Evolutionary conservation across 192 early-diverging fungal genomes (phyloP).

Genomic region (Podila minutissima): DNA sequence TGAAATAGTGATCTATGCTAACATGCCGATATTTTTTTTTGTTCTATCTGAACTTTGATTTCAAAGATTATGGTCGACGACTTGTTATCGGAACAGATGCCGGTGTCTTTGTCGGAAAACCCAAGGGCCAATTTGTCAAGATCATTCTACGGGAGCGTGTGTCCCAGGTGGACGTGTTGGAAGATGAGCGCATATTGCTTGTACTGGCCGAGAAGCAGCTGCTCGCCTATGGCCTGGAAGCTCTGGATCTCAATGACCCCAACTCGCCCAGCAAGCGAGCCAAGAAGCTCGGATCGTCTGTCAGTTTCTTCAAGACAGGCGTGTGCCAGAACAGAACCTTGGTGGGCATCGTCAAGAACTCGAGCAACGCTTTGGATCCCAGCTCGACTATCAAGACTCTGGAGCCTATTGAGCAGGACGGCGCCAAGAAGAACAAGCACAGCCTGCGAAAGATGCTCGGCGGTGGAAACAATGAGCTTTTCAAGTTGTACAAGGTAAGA

Average conservation of each 20-base stretch:
- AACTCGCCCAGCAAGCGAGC: constrained; percentile 59
- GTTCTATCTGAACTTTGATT: not conserved
- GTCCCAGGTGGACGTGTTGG: constrained; percentile 87
- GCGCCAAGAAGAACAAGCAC: constrained; percentile 50
- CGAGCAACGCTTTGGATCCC: constrained; percentile 37
- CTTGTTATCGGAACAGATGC: constrained; percentile 87
- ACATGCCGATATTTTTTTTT: not conserved
- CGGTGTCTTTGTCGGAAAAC: constrained; percentile 80
- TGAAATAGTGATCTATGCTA: not conserved
- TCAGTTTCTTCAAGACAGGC: constrained; percentile 64
- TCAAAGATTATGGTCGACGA: constrained; percentile 65
- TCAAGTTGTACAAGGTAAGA: constrained; percentile 70
- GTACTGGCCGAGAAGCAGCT: constrained; percentile 81
- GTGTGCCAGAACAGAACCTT: constrained; percentile 49
- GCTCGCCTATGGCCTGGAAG: constrained; percentile 80
- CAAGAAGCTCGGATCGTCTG: constrained; percentile 56
- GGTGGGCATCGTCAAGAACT: constrained; percentile 52
- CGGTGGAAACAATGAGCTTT: constrained; percentile 47
- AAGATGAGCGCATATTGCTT: constrained; percentile 81
- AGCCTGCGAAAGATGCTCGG: constrained; percentile 33
- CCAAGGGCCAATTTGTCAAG: constrained; percentile 59
- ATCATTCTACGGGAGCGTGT: constrained; percentile 80
- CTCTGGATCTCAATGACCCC: constrained; percentile 73
- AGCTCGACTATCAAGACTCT: constrained; percentile 54
- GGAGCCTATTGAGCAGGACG: constrained; percentile 55